A percentile compares a stretch with the other conserved stretches of the same genome.
Conservation (phyloP, 2,329 filamentous ascomycete species). For the Colletotrichum sp. region DNA sequence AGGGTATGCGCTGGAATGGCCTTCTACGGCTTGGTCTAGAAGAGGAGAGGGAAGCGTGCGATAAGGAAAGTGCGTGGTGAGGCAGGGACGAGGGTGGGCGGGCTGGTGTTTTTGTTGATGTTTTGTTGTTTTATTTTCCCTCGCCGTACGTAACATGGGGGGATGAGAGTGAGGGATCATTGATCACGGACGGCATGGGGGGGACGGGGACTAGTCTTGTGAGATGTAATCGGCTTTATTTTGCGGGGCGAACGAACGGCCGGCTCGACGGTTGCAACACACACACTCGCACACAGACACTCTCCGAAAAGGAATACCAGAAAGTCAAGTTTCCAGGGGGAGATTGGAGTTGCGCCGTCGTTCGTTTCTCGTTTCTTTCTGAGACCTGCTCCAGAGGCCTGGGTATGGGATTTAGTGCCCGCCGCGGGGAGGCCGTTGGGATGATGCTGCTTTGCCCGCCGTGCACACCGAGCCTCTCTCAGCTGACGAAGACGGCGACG, state of each 20-base stretch:
- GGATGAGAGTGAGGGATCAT: background rate
- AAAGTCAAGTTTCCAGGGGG: background rate
- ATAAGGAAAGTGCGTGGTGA: background rate
- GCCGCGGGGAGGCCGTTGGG: conserved; percentile 7
- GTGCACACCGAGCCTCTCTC: background rate
- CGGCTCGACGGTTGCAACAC: background rate
- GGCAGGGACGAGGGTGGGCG: background rate
- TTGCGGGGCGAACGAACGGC: background rate
- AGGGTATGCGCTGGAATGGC: background rate
- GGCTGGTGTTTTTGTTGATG: conserved; percentile 10
- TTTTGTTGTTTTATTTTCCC: background rate
- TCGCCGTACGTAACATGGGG: background rate
- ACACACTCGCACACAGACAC: background rate
- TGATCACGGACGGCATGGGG: background rate
- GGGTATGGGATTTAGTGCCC: conserved; percentile 13
- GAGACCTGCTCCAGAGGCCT: conserved; percentile 2
- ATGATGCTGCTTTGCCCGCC: background rate
- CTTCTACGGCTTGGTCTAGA: background rate
- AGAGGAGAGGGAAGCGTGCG: background rate
- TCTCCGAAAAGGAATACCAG: background rate
- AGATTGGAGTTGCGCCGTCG: background rate
- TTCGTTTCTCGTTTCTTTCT: background rate
- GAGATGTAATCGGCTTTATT: conserved; percentile 1
- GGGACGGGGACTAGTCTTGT: background rate
- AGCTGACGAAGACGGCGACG: background rate